A percentile compares a stretch with the other conserved stretches of the same genome.
phyloP scores from a whole-genome alignment of 176 grass and related monocot genomes.

The Rhipidocladum racemiflorum region DNA sequence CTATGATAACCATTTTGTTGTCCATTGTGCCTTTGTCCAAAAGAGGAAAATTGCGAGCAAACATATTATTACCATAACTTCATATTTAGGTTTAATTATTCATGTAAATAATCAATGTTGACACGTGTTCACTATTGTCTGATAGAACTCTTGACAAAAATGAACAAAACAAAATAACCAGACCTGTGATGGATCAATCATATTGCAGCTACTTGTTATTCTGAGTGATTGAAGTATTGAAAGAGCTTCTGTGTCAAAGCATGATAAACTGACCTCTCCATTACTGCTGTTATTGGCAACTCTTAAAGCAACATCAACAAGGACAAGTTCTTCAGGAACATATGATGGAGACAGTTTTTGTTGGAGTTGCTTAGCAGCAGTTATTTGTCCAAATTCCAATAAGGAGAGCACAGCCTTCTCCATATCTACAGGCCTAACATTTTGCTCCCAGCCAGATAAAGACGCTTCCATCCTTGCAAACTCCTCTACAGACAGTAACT shows the following conservation, averaged over 20 bases:
- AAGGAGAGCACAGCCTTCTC: constrained; percentile 93
- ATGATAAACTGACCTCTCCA: constrained; percentile 56
- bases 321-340: constrained; percentile 75
- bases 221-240: constrained; percentile 52
- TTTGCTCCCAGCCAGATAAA: constrained; percentile 90
- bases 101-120: neutral
- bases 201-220: constrained; percentile 45
- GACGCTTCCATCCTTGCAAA: constrained; percentile 65
- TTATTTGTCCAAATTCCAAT: constrained; percentile 97
- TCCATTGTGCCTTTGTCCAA: neutral
- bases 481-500: constrained; percentile 57
- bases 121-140: neutral
- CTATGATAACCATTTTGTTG: neutral
- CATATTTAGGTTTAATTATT: constrained; percentile 4
- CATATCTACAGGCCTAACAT: constrained; percentile 81
- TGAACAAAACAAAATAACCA: constrained; percentile 38
- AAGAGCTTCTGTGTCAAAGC: constrained; percentile 48
- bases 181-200: constrained; percentile 68
- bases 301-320: constrained; percentile 83
- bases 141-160: neutral
- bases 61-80: neutral
- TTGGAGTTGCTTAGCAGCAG: constrained; percentile 94
- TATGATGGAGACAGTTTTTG: constrained; percentile 83
- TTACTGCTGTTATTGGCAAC: constrained; percentile 58
- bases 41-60: neutral